phyloP scores from a whole-genome alignment of 1,139 yeast species.

The Candida glucosophila region DNA sequence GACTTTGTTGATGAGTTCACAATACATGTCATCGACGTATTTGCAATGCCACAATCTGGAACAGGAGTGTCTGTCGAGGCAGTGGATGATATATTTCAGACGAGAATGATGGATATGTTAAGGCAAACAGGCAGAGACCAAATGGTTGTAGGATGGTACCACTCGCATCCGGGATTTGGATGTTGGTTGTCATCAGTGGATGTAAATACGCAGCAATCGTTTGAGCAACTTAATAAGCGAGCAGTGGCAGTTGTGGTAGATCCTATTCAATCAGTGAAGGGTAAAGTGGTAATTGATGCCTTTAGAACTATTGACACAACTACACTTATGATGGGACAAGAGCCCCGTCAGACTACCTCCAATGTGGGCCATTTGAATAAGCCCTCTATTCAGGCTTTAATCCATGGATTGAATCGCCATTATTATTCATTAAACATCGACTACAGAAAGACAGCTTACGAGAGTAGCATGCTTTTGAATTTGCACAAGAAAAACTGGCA shows the following conservation, averaged over 20 bases:
- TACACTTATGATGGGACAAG: conserved; percentile 90
- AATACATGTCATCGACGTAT: conserved; percentile 93
- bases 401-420: conserved; percentile 95
- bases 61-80: conserved; percentile 99
- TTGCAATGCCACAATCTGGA: conserved; percentile 98
- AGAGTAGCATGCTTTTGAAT: conserved; percentile 88
- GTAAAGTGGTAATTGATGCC: conserved; percentile 98
- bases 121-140: conserved; percentile 97
- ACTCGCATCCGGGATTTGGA: conserved; percentile 99
- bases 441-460: conserved; percentile 86
- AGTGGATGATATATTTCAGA: conserved; percentile 97
- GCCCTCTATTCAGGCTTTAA: conserved; percentile 95
- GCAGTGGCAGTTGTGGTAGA: conserved; percentile 98
- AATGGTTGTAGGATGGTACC: conserved; percentile 99
- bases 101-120: conserved; percentile 99
- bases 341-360: conserved; percentile 96
- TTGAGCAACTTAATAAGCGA: conserved; percentile 88
- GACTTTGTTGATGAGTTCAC: conserved; percentile 97
- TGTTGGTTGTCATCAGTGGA: conserved; percentile 98
- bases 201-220: conserved; percentile 94
- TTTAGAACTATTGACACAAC: conserved; percentile 89
- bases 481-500: conserved; percentile 97
- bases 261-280: conserved; percentile 97
- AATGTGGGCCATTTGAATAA: conserved; percentile 92
- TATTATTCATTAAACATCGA: conserved; percentile 93